Evolutionary conservation across 2,329 filamentous ascomycete species (phyloP), one percentile per base, ranked within the genome.

Genomic region (Trichoderma atroviride): DNA sequence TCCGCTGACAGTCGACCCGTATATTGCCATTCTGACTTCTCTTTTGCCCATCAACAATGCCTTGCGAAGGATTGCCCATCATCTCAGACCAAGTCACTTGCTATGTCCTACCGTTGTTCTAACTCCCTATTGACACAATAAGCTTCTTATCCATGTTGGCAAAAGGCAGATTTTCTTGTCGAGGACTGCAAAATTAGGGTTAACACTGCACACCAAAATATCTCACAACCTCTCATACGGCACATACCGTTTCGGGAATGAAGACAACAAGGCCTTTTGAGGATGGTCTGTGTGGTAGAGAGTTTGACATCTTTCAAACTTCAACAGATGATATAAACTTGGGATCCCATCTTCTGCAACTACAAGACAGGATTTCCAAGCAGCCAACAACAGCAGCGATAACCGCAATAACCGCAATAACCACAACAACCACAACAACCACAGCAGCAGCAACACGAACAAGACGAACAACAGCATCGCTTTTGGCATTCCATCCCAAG

Each of bases 71-170:
- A 59, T 59, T 47, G 3, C 40, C 35, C 52, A 19, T 59, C 55
- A 52, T 67, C 37, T 50, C 55, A 10, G 3, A 37, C 37, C 35
- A 29, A 35, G 64, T 67, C 55, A 50, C 9, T 58, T 58, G 53
- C 64, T 19, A 35, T 31, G 29, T 52, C 43, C 24, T 22, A 31
- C 27, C 16, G 55, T 40, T 59, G 55, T n/a, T 7, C 27, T 29
- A 29, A 43, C 40, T 43, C 40, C 7, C 55, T 52, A 22, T 59
- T 22, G 55, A 59, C n/a, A 67, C 64, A 59, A 67, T 67, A 67
- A 67, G 64, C 64, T 59, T 67, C 22, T 35, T 35, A 59, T 59
- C 64, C 64, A 67, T 67, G 64, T 33, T 59, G n/a, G 29, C 50
- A 50, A 37, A 47, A 66, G 64, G 55, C 55, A 47, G 55, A 67